Conservation (phyloP, 495 filamentous ascomycete genomes). For the Aspergillus homomorphus region DNA sequence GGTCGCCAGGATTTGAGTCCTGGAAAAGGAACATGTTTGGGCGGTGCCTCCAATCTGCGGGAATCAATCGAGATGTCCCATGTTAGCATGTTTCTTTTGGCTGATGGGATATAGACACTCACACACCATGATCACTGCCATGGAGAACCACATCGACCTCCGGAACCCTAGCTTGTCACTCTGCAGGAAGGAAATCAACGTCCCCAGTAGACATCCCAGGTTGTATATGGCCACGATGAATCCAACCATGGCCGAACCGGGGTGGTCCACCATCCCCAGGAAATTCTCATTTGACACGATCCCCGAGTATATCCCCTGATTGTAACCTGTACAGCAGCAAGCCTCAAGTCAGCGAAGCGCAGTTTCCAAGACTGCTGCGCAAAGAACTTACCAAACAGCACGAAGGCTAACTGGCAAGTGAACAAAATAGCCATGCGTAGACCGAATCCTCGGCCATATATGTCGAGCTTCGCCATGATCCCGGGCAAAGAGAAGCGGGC, state of each 20-base stretch:
- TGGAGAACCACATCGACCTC: conserved; percentile 40
- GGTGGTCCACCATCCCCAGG: conserved; percentile 39
- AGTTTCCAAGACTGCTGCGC: not conserved
- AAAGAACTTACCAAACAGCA: conserved; percentile 34
- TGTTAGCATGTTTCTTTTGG: conserved; percentile 27
- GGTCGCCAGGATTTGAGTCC: conserved; percentile 45
- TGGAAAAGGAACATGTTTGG: conserved; percentile 40
- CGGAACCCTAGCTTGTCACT: conserved; percentile 48
- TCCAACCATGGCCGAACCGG: conserved; percentile 38
- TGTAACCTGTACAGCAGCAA: conserved; percentile 39
- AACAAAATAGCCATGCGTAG: conserved; percentile 38
- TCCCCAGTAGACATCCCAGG: conserved; percentile 44
- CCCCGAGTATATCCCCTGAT: conserved; percentile 54
- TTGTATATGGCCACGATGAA: conserved; percentile 52
- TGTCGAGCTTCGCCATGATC: conserved; percentile 27
- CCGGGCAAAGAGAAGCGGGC: not conserved
- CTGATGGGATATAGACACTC: not conserved
- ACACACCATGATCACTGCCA: conserved; percentile 35
- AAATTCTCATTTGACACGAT: conserved; percentile 49
- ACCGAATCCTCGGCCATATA: conserved; percentile 34
- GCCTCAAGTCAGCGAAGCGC: conserved; percentile 10
- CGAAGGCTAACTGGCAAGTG: conserved; percentile 38
- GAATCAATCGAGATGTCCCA: conserved; percentile 3
- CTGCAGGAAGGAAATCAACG: conserved; percentile 39
- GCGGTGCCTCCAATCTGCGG: conserved; percentile 45